Evolutionary conservation across 768 basidiomycete species (phyloP).

Genomic region (Gymnopilus junonius): DNA sequence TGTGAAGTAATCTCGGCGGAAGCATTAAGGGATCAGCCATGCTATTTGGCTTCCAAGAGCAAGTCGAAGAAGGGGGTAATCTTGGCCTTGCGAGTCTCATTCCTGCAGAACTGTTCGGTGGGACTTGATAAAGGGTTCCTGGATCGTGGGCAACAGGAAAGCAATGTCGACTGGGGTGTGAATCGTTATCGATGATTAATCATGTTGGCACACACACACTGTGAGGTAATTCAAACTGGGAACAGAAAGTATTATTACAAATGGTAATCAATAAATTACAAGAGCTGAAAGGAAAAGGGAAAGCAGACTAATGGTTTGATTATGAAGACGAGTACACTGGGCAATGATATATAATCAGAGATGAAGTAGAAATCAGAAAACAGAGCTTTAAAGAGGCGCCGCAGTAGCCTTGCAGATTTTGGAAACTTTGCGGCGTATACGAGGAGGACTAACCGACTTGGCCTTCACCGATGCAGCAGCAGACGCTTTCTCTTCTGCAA

Average conservation of each 20-base stretch:
- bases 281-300: no score
- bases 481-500: not conserved
- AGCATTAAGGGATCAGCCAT: not conserved
- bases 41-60: not conserved
- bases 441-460: not conserved
- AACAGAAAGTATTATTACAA: no score
- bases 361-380: not conserved
- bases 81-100: not conserved
- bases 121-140: not conserved
- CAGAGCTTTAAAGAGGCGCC: not conserved
- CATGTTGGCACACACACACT: no score
- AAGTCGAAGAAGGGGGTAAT: not conserved
- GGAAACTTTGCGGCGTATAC: not conserved
- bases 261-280: no score
- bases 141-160: not conserved
- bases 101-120: not conserved
- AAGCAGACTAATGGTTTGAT: no score
- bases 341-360: not conserved
- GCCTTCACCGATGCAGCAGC: not conserved
- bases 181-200: not conserved
- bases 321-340: no score
- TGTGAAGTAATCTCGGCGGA: slow-evolving; percentile 1
- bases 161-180: not conserved
- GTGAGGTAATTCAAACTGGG: no score
- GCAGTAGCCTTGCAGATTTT: not conserved